Conservation (phyloP, 1,284 basidiomycete species). For the Marasmius sp. region DNA sequence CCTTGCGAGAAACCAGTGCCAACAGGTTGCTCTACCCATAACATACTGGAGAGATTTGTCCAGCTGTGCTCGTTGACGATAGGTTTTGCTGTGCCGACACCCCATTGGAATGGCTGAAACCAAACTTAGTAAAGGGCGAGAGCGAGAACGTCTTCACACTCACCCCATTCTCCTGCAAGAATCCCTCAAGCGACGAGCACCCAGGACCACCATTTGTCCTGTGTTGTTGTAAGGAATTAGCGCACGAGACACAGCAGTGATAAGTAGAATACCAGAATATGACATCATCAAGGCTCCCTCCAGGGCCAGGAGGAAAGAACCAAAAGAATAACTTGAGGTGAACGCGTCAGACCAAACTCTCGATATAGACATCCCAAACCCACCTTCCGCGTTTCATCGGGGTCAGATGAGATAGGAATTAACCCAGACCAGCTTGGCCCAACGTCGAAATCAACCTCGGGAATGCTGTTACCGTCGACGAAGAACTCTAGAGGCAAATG, state of each 20-base stretch:
- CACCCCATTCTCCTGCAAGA: slow-evolving; percentile 83
- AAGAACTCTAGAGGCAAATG: slow-evolving; percentile 52
- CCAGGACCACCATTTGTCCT: slow-evolving; percentile 55
- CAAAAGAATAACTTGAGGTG: slow-evolving; percentile 74
- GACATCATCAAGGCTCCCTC: slow-evolving; percentile 69
- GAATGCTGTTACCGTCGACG: slow-evolving; percentile 67
- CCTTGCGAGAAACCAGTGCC: slow-evolving; percentile 83
- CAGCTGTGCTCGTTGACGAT: slow-evolving; percentile 73
- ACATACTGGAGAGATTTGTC: slow-evolving; percentile 79
- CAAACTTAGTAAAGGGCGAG: not conserved
- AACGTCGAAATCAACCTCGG: slow-evolving; percentile 70
- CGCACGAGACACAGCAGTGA: not conserved
- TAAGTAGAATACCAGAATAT: slow-evolving; percentile 58
- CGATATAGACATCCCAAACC: slow-evolving; percentile 6
- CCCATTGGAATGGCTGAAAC: slow-evolving; percentile 67
- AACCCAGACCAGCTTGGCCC: slow-evolving; percentile 77
- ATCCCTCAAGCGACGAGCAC: slow-evolving; percentile 77
- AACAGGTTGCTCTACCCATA: slow-evolving; percentile 85
- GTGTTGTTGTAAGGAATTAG: not conserved
- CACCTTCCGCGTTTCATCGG: slow-evolving; percentile 69
- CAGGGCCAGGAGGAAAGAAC: slow-evolving; percentile 80
- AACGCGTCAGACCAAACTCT: not conserved
- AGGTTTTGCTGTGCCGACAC: slow-evolving; percentile 61
- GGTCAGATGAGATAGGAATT: slow-evolving; percentile 61
- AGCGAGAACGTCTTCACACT: slow-evolving; percentile 20